Percentiles rank a stretch among this genome's conserved stretches.
Conservation (phyloP, 768 basidiomycete genomes). For the Postia placenta region DNA sequence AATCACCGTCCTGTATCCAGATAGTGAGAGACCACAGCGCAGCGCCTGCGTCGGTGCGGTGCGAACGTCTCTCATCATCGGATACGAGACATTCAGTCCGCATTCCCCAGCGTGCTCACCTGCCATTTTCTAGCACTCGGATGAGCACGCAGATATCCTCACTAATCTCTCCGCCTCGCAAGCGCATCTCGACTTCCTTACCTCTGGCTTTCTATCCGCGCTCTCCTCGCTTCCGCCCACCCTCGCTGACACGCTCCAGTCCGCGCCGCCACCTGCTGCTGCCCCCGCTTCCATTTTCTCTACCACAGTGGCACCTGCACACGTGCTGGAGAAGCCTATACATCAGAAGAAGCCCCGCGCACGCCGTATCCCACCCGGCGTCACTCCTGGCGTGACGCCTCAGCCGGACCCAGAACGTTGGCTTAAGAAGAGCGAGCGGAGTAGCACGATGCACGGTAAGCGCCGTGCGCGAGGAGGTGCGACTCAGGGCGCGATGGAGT, state of each 20-base stretch:
- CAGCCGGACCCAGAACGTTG: conserved; percentile 83
- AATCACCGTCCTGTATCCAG: background rate
- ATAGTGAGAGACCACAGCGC: background rate
- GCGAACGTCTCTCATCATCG: no score
- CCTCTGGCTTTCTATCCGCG: conserved; percentile 56
- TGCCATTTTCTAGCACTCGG: conserved; percentile 46
- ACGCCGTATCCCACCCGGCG: conserved; percentile 69
- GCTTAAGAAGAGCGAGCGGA: conserved; percentile 81
- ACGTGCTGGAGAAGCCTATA: conserved; percentile 5
- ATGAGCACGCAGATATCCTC: conserved; percentile 83
- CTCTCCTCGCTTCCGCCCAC: conserved; percentile 55
- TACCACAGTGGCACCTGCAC: conserved; percentile 1
- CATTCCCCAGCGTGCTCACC: background rate
- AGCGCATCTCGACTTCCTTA: conserved; percentile 80
- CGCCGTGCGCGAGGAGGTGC: conserved; percentile 54
- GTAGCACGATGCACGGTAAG: conserved; percentile 47
- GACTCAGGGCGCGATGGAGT: conserved; percentile 58
- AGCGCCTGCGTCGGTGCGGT: background rate
- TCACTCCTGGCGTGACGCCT: conserved; percentile 73
- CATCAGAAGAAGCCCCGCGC: conserved; percentile 45
- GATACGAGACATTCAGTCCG: background rate
- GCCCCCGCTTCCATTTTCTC: conserved; percentile 16
- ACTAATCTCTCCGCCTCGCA: conserved; percentile 82
- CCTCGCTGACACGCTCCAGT: conserved; percentile 49
- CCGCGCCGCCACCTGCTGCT: conserved; percentile 47